Conservation (phyloP, 257 asterid species). For the Nicotiana obtusifolia region DNA sequence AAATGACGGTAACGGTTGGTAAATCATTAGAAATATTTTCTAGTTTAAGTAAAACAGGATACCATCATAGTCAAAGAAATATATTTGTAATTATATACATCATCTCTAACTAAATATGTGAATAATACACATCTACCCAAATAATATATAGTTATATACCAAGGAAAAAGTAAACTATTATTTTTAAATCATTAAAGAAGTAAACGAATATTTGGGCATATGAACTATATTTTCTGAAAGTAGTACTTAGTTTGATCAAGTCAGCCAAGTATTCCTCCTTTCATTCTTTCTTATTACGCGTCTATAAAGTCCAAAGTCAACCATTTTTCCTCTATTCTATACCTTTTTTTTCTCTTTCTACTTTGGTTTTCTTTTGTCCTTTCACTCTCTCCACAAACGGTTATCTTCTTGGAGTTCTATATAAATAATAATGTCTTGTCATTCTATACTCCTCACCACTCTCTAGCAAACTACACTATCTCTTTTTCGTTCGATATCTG, state of each 20-base stretch:
- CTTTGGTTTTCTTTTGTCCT: not conserved
- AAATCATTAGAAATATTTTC: not conserved
- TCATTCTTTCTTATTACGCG: not conserved
- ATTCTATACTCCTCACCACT: not conserved
- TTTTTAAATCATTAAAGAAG: not conserved
- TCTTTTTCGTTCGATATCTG: not conserved
- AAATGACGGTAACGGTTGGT: not conserved
- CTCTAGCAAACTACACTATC: not conserved
- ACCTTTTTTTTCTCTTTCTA: not conserved
- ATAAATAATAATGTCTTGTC: not conserved
- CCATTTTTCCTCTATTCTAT: not conserved
- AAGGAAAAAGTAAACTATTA: not conserved
- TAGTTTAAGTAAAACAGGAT: not conserved
- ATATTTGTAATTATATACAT: not conserved
- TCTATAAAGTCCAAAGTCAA: conserved; percentile 20
- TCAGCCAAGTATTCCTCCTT: conserved; percentile 10
- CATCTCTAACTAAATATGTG: not conserved
- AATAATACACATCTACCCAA: not conserved
- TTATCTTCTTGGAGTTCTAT: not conserved
- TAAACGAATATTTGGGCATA: not conserved
- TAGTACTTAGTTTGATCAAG: conserved; percentile 16
- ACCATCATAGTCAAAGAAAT: conserved; percentile 4
- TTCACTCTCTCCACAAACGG: too few relatives aligned
- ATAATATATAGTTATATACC: not conserved
- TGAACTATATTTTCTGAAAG: not conserved